phyloP scores from a whole-genome alignment of 495 filamentous ascomycete species.

The Penicillium desertorum region DNA sequence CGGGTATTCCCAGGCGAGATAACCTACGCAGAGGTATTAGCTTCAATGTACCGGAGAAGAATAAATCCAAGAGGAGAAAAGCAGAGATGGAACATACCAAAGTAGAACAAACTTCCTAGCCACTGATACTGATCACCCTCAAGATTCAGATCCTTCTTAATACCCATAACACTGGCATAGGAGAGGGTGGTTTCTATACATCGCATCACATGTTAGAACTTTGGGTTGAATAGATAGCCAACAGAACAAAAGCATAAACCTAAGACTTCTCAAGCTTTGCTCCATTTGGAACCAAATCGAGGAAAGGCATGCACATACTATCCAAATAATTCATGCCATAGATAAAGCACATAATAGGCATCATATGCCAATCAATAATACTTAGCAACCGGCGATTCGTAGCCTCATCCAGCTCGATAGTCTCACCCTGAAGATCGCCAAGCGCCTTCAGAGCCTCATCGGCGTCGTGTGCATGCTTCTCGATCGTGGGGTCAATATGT shows the following conservation, averaged over 20 bases:
- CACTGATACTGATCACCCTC: constrained; percentile 51
- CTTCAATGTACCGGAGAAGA: not conserved
- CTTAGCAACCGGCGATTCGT: constrained; percentile 55
- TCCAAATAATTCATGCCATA: constrained; percentile 67
- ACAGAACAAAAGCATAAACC: too few relatives aligned
- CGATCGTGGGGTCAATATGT: constrained; percentile 37
- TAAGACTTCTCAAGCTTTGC: not conserved
- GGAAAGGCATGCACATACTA: constrained; percentile 34
- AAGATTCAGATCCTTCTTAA: constrained; percentile 51
- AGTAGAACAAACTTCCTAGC: constrained; percentile 61
- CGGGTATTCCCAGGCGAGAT: constrained; percentile 64
- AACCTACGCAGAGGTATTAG: constrained; percentile 35
- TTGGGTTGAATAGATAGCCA: not conserved
- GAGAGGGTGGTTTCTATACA: constrained; percentile 57
- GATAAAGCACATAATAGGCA: constrained; percentile 61
- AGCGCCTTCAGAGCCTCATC: constrained; percentile 62
- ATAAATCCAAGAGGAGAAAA: not conserved
- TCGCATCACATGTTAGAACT: not conserved
- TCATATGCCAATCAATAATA: constrained; percentile 61
- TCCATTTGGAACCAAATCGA: not conserved
- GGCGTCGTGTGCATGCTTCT: constrained; percentile 57
- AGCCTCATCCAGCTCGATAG: constrained; percentile 52
- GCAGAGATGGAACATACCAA: constrained; percentile 38
- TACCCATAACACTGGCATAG: constrained; percentile 63
- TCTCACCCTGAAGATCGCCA: constrained; percentile 45